Evolutionary conservation across 2,329 filamentous ascomycete species (phyloP).

Genomic region (Zymoseptoria pseudotritici): DNA sequence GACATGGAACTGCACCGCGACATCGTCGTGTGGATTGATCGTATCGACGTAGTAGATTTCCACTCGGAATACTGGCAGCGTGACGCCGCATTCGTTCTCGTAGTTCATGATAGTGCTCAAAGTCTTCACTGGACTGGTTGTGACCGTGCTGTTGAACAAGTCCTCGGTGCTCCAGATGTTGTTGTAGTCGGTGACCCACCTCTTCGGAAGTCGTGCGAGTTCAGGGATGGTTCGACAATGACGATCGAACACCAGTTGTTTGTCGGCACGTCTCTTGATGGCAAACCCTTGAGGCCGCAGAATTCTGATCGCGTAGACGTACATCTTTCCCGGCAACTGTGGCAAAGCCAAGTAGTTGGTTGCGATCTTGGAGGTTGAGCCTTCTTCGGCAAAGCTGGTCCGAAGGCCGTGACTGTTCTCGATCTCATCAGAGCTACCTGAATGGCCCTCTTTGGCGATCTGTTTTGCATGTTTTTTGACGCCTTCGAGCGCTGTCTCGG

Average conservation of each 20-base stretch:
- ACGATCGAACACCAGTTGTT: background rate
- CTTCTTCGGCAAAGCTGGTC: background rate
- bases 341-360: constrained; percentile 8
- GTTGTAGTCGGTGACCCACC: constrained; percentile 11
- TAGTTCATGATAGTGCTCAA: background rate
- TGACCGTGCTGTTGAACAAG: background rate
- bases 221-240: background rate
- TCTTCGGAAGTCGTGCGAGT: background rate
- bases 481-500: too few species aligned
- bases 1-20: background rate
- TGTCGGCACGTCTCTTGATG: background rate
- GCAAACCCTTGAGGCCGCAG: background rate
- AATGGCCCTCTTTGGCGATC: background rate
- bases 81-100: constrained; percentile 1
- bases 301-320: constrained; percentile 5
- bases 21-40: background rate
- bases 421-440: background rate
- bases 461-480: background rate
- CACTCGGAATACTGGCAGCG: background rate
- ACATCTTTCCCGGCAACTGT: background rate
- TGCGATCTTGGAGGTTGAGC: background rate
- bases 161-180: constrained; percentile 11
- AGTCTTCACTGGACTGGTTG: background rate
- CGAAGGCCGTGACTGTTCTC: background rate
- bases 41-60: background rate